Evolutionary conservation across 768 basidiomycete species (phyloP).

Genomic region (Boletellus emodensis): DNA sequence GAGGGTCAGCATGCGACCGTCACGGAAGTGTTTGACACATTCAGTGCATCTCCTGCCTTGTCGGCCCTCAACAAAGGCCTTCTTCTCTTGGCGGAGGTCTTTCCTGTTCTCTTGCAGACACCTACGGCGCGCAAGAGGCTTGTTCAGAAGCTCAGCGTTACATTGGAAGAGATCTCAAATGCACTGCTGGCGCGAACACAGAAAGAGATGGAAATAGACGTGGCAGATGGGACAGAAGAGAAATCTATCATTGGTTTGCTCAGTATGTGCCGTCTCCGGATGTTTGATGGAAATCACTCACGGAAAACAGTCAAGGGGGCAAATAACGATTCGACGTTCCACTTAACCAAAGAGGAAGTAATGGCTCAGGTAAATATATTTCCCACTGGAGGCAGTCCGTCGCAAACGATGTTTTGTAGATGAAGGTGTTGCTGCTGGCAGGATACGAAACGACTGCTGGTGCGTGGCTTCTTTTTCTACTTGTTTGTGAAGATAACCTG

Average conservation of each 20-base stretch:
- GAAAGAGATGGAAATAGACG: constrained; percentile 28
- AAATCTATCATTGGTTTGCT: constrained; percentile 25
- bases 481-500: neutral
- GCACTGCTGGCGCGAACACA: constrained; percentile 36
- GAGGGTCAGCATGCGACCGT: constrained; percentile 44
- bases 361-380: constrained; percentile 14
- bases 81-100: constrained; percentile 34
- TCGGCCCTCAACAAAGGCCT: constrained; percentile 29
- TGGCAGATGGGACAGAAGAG: constrained; percentile 20
- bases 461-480: neutral
- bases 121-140: constrained; percentile 36
- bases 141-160: constrained; percentile 28
- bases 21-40: constrained; percentile 38
- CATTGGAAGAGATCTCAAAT: constrained; percentile 39
- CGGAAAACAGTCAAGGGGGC: constrained; percentile 35
- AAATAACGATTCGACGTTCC: constrained; percentile 18
- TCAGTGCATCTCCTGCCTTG: constrained; percentile 17
- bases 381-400: no score
- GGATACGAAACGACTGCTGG: constrained; percentile 23
- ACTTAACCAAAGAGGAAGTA: constrained; percentile 27
- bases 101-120: constrained; percentile 35
- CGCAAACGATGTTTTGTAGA: constrained; percentile 1
- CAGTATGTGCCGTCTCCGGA: constrained; percentile 16
- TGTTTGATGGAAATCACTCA: constrained; percentile 4
- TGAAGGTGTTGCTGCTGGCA: constrained; percentile 14